A percentile compares a stretch with the other conserved stretches of the same genome.
These are phyloP conservation scores for Phlebiopsis gigantea DNA, from an alignment of 768 basidiomycete species.

Conservation along the genomic window DNA sequence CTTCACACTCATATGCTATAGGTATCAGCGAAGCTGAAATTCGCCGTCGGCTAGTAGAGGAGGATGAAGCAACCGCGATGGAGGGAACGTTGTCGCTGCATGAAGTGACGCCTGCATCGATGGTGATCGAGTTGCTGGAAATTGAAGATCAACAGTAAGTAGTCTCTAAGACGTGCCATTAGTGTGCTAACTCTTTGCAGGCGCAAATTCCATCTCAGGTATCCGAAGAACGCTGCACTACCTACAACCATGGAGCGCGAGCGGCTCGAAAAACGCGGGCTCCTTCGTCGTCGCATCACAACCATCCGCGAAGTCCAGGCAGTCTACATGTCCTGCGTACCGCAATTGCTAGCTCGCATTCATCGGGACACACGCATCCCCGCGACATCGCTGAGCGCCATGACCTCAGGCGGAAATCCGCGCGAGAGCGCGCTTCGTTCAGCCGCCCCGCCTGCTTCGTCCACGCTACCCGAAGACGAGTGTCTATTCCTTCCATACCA, in stretches of 20 bases:
- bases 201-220: neutral
- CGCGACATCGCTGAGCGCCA: too few species aligned
- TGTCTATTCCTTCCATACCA: constrained; percentile 20
- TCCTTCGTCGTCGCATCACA: constrained; percentile 5
- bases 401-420: too few species aligned
- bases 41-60: constrained; percentile 19
- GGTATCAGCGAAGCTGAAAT: constrained; percentile 14
- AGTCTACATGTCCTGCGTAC: constrained; percentile 16
- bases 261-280: constrained; percentile 4
- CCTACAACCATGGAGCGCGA: neutral
- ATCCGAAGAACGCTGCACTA: neutral
- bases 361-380: too few species aligned
- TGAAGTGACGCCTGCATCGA: neutral
- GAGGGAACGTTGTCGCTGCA: neutral
- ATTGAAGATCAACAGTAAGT: constrained; percentile 1
- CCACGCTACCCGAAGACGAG: constrained; percentile 12
- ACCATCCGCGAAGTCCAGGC: constrained; percentile 10
- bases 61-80: constrained; percentile 6
- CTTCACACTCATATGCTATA: neutral
- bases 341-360: neutral
- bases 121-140: neutral
- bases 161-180: too few species aligned
- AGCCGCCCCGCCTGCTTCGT: too few species aligned
- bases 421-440: too few species aligned
- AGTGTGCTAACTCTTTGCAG: too few species aligned